phyloP scores from a whole-genome alignment of 2,329 filamentous ascomycete species.

The Neofusicoccum ribis region DNA sequence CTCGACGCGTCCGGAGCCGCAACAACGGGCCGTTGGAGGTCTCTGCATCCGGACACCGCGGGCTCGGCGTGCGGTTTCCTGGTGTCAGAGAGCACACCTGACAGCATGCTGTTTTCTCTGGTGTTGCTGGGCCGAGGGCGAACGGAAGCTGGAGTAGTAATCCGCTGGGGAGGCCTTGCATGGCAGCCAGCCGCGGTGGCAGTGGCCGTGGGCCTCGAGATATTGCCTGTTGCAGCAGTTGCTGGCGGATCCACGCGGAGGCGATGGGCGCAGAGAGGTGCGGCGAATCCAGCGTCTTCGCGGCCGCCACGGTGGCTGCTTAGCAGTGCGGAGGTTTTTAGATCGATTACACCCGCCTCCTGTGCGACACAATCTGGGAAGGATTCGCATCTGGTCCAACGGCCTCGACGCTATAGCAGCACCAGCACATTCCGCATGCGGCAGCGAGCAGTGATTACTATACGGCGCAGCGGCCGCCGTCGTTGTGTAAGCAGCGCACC shows the following conservation, averaged over 20 bases:
- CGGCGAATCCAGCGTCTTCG: no score
- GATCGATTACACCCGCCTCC: no score
- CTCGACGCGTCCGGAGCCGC: background rate
- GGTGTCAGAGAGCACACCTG: background rate
- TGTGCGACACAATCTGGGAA: no score
- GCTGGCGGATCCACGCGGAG: background rate
- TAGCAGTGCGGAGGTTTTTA: no score
- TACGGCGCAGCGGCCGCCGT: background rate
- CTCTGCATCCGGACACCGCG: background rate
- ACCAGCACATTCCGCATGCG: conserved; percentile 9
- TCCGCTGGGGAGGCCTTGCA: background rate
- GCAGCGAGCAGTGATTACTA: background rate
- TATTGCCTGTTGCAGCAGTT: conserved; percentile 1
- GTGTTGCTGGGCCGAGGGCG: background rate
- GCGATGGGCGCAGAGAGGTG: background rate
- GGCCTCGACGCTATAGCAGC: no score
- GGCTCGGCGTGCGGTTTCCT: background rate
- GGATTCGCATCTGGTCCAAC: no score
- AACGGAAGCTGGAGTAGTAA: background rate
- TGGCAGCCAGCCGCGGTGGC: no score
- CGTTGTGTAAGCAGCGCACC: background rate
- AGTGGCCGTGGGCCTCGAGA: background rate
- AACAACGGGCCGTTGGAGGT: background rate
- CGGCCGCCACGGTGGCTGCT: no score
- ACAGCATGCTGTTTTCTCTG: background rate